Conservation (phyloP, 441 rosid species). For the Populus tomentosa region DNA sequence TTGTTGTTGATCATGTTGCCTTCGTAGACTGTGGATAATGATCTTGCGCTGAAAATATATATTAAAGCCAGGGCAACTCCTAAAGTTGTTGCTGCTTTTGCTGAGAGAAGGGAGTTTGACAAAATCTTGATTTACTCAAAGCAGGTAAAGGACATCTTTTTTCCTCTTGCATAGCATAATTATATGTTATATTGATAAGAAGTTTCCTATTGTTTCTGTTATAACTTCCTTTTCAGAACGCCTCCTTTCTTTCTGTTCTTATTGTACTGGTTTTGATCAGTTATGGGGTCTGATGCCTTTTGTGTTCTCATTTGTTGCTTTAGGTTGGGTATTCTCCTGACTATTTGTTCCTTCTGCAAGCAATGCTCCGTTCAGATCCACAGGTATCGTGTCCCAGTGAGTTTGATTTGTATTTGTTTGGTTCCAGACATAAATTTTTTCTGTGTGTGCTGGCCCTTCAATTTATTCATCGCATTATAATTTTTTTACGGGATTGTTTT, state of each 20-base stretch:
- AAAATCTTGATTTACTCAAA: constrained; percentile 95
- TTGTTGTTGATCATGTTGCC: constrained; percentile 6
- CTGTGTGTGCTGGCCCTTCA: not conserved
- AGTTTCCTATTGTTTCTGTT: not conserved
- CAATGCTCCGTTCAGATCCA: constrained; percentile 95
- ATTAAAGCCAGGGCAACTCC: constrained; percentile 45
- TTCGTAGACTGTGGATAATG: constrained; percentile 97
- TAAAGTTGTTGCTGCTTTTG: constrained; percentile 96
- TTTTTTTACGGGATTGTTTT: not conserved
- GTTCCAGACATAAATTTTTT: not conserved
- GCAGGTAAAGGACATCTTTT: constrained; percentile 56
- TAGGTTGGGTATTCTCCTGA: constrained; percentile 99
- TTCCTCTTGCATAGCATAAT: not conserved
- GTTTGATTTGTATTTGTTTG: not conserved
- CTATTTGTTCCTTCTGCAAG: constrained; percentile 97
- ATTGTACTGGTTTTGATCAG: not conserved
- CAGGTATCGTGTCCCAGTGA: constrained; percentile 56
- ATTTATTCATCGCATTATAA: not conserved
- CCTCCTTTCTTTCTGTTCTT: not conserved
- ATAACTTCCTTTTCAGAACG: not conserved
- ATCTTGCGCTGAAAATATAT: constrained; percentile 93
- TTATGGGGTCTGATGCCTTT: not conserved
- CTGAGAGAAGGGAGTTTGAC: constrained; percentile 41
- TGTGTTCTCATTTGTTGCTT: constrained; percentile 16
- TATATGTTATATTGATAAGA: no score